phyloP scores from a whole-genome alignment of 2,329 filamentous ascomycete genomes.

The Ceratocystiopsis brevicomis region DNA sequence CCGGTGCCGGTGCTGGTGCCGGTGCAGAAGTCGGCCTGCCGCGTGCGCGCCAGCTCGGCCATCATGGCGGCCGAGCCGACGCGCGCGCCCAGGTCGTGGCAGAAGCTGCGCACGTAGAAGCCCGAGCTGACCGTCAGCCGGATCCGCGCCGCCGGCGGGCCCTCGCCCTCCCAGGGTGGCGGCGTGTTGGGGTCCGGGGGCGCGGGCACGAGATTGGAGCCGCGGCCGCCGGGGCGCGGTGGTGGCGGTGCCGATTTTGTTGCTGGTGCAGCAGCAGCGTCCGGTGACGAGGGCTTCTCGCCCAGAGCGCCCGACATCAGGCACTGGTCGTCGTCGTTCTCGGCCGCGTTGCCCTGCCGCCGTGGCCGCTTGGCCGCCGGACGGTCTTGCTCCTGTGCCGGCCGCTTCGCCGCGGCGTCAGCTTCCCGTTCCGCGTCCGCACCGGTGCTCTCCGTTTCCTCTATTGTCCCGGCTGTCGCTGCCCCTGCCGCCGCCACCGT shows the following conservation, averaged over 20 bases:
- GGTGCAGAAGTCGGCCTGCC: slow-evolving; percentile 65
- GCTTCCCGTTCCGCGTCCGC: slow-evolving; percentile 36
- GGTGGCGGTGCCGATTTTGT: too few species aligned
- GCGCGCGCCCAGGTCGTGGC: slow-evolving; percentile 74
- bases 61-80: slow-evolving; percentile 70
- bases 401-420: slow-evolving; percentile 36
- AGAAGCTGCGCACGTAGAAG: slow-evolving; percentile 89
- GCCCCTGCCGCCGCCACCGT: too few species aligned
- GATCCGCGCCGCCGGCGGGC: slow-evolving; percentile 60
- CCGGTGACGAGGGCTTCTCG: too few species aligned
- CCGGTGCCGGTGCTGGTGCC: slow-evolving; percentile 38
- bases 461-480: too few species aligned
- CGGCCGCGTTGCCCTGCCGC: neutral
- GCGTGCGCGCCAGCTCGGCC: slow-evolving; percentile 61
- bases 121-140: slow-evolving; percentile 87
- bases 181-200: slow-evolving; percentile 27
- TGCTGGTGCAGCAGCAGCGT: neutral
- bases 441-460: too few species aligned
- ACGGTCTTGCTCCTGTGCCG: slow-evolving; percentile 31
- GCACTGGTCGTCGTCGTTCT: slow-evolving; percentile 13
- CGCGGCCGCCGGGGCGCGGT: slow-evolving; percentile 20
- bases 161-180: slow-evolving; percentile 39
- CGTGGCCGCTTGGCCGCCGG: slow-evolving; percentile 19
- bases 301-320: slow-evolving; percentile 41
- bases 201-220: slow-evolving; percentile 34